Evolutionary conservation across 768 basidiomycete genomes (phyloP), one percentile per base, ranked within the genome.

Genomic region (Clitopilus passeckerianus): DNA sequence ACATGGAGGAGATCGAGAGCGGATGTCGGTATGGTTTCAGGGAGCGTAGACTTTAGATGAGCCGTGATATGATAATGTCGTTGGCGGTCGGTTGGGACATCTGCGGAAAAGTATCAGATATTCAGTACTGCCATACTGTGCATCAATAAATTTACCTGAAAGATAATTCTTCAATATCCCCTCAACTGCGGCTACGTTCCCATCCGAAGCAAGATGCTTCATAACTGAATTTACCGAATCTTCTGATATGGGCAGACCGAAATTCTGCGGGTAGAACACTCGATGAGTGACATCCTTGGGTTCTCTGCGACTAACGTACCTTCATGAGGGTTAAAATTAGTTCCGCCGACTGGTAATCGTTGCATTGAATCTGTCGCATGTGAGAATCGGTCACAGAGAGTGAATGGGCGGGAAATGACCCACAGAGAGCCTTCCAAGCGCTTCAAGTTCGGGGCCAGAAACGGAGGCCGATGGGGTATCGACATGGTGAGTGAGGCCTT

Each of bases 21-120:
- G 9, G 78, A 70, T 0, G 78, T 76, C 1, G 90, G 88, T 37
- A 91, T 77, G 0, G 70, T 72, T 22, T 79, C 74, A 0, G 67
- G 62, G 0, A 85, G 74, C 5, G 79, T 71, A 1, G 83, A 74
- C 41, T 75, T 75, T 34, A 94, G 71, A 66, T 90, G 81, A 0
- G 86, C 78, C 68, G 86, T 86, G 60, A 95, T 72, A 61, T 94
- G 87, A 15, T 91, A 77, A 65, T 93, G 85, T 1, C 85, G 83
- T 63, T 90, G 89, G 16, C 61, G 68, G 35, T 81, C 81, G 0
- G 80, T 84, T 27, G 81, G 85, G 10, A 69, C 56, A 9, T 62
- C 75, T 78, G 58, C 14, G 34, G n/a, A 24, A 18, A 33, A 18
- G n/a, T 16, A 33, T 63, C 16, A 61, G 57, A 41, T 44, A 50